Evolutionary conservation across 2,329 filamentous ascomycete genomes (phyloP), one percentile per base, ranked within the genome.

Genomic region (Aspergillus terreus): DNA sequence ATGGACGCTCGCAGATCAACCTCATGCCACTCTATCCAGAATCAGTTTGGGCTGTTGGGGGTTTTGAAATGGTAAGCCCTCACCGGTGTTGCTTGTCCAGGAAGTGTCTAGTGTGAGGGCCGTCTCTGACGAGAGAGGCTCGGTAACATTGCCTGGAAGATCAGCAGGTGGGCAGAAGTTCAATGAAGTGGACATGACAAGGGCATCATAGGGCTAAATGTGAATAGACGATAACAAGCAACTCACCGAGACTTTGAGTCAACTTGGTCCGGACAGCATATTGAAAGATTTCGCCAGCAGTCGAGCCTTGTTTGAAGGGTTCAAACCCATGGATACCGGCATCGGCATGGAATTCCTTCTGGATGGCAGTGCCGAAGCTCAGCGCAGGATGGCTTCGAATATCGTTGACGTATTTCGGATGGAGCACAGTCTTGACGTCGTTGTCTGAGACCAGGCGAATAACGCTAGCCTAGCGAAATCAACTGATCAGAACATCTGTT

Each of bases 211-310:
- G 10, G 2, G 9, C 10, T 4, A 41, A 19, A 17, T 4, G 10
- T n/a, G 4, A 19, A 19, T 17, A 21, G 15, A 42, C 17, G 4
- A 21, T 23, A 17, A 12, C 9, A 7, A 19, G 7, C 27, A 30
- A 51, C 56, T 36, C 44, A 63, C 60, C 55, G 10, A 61, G 52
- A 6, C 36, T 46, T n/a, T 57, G 59, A 2, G 59, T 59, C 42
- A 62, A 40, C 25, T 61, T 58, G 15, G 49, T 60, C 11, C 54
- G 49, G 4, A 63, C 52, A n/a, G 56, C 50, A 38, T 59, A 55
- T 19, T 52, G 50, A 32, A 61, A 50, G 11, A 60, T 51, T 5
- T 53, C 21, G 4, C 53, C 49, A 9, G 14, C 23, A 30, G 19
- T 41, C 4, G 51, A 44, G 15, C 45, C 46, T 21, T 60, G 48